Percentiles rank a stretch among this genome's conserved stretches.
phyloP scores from a whole-genome alignment of 495 filamentous ascomycete genomes.

The Podospora appendiculata region DNA sequence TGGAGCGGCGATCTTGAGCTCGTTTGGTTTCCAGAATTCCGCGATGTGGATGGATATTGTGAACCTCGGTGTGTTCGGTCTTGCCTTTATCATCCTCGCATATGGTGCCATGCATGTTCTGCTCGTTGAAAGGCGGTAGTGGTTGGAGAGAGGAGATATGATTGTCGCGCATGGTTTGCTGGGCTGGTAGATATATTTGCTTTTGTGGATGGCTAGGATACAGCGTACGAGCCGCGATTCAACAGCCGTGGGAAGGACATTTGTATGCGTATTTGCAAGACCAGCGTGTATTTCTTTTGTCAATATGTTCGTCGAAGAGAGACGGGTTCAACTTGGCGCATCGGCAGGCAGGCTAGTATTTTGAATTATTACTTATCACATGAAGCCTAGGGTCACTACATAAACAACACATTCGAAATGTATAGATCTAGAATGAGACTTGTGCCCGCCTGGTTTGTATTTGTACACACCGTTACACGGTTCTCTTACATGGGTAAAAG shows the following conservation, averaged over 20 bases:
- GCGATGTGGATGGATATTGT: conserved; percentile 82
- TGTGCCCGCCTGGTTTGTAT: conserved; percentile 10
- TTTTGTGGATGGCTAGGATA: too few species aligned
- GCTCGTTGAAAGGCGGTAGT: conserved; percentile 80
- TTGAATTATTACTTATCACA: too few species aligned
- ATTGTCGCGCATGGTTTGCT: too few species aligned
- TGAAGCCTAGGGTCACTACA: too few species aligned
- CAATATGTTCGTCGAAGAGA: too few species aligned
- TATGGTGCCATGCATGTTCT: conserved; percentile 91
- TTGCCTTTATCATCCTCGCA: conserved; percentile 76
- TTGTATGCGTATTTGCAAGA: too few species aligned
- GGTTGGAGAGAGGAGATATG: background rate
- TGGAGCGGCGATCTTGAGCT: conserved; percentile 85
- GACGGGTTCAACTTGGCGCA: too few species aligned
- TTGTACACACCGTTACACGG: conserved; percentile 14
- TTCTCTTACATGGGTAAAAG: conserved; percentile 6
- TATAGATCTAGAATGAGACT: conserved; percentile 2
- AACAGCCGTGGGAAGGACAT: too few species aligned
- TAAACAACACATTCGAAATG: conserved; percentile 1
- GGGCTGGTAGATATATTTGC: too few species aligned
- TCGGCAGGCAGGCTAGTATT: too few species aligned
- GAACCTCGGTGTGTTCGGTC: conserved; percentile 75
- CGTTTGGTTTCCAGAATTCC: conserved; percentile 81
- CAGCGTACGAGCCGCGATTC: too few species aligned
- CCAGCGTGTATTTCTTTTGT: too few species aligned